A percentile compares a stretch with the other conserved stretches of the same genome.
Evolutionary conservation across 768 basidiomycete genomes (phyloP).

Genomic region (Trametes sanguinea): DNA sequence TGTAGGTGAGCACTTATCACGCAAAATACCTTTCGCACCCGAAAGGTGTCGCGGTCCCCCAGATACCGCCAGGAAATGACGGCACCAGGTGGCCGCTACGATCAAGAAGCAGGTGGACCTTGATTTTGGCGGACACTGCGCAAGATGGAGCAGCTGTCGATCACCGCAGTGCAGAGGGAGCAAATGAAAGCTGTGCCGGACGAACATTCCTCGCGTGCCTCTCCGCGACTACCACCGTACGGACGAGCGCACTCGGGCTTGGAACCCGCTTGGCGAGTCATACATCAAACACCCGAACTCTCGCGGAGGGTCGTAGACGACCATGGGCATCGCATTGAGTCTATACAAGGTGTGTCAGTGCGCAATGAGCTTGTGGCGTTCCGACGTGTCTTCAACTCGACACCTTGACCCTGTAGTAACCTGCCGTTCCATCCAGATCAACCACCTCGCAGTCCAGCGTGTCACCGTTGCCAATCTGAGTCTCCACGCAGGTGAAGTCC

Average conservation of each 20-base stretch:
- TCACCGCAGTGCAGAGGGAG: constrained; percentile 16
- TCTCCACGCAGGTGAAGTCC: constrained; percentile 89
- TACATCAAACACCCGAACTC: no score
- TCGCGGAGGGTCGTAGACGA: no score
- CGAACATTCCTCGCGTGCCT: not conserved
- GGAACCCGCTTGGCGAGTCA: no score
- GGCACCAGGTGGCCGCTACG: constrained; percentile 1
- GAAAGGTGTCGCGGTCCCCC: not conserved
- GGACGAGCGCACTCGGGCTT: no score
- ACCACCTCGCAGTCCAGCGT: constrained; percentile 85
- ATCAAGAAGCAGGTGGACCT: not conserved
- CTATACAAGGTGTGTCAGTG: no score
- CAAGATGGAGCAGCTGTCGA: constrained; percentile 15
- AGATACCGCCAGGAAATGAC: not conserved
- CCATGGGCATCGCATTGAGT: no score
- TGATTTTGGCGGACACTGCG: constrained; percentile 17
- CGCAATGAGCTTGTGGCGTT: not conserved
- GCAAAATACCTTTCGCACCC: not conserved
- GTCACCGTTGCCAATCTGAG: constrained; percentile 84
- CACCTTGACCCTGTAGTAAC: constrained; percentile 24
- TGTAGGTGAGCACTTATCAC: not conserved
- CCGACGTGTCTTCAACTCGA: constrained; percentile 4
- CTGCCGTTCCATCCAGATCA: constrained; percentile 38
- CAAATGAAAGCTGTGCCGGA: constrained; percentile 16
- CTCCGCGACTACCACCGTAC: not conserved